A percentile compares a stretch with the other conserved stretches of the same genome.
Conservation (phyloP, 1,139 yeast genomes). For the Debaryomycetaceae sp. region DNA sequence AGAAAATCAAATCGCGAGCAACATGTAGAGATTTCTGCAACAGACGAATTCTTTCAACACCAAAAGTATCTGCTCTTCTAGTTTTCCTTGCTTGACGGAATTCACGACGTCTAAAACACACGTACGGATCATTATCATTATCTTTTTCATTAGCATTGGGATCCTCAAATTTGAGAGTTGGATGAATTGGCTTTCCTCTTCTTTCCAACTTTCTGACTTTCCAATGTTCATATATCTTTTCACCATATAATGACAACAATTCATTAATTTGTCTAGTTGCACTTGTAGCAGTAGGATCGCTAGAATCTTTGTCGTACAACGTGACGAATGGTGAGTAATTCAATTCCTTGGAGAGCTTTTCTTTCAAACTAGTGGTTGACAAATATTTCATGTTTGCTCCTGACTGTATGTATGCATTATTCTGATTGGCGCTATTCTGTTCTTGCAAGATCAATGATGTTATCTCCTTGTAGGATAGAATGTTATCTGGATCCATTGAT, state of each 20-base stretch:
- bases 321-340: conserved; percentile 41
- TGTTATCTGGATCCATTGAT: conserved; percentile 76
- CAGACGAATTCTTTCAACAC: conserved; percentile 77
- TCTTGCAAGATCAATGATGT: conserved; percentile 45
- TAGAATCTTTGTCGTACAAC: conserved; percentile 48
- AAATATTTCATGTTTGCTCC: conserved; percentile 33
- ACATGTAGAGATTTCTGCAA: conserved; percentile 74
- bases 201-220: conserved; percentile 65
- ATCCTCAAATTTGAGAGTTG: conserved; percentile 79
- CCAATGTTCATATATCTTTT: conserved; percentile 78
- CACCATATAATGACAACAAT: conserved; percentile 64
- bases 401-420: conserved; percentile 26
- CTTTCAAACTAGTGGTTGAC: conserved; percentile 36
- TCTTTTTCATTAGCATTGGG: conserved; percentile 76
- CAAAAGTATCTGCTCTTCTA: conserved; percentile 87
- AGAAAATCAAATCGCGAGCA: conserved; percentile 67
- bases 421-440: conserved; percentile 22
- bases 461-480: conserved; percentile 69
- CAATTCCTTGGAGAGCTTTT: conserved; percentile 37
- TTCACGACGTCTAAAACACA: conserved; percentile 94
- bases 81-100: conserved; percentile 95
- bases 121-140: conserved; percentile 88
- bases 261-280: conserved; percentile 44
- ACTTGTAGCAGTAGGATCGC: conserved; percentile 19
- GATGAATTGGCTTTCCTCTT: conserved; percentile 69